Evolutionary conservation across 306 rosid species (phyloP), one percentile per base, ranked within the genome.

Genomic region (Luffa aegyptiaca): DNA sequence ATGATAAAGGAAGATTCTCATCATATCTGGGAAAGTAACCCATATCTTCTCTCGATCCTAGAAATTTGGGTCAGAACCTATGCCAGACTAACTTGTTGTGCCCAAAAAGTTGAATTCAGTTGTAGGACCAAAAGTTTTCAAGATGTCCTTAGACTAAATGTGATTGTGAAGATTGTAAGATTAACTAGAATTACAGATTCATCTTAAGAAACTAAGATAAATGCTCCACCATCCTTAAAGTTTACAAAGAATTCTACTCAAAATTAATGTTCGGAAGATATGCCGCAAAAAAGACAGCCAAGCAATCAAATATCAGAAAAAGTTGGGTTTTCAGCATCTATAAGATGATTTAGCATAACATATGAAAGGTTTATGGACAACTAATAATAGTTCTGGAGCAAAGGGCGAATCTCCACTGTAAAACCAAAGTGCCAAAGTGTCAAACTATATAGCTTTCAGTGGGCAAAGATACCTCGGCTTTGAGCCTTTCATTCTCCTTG

Each of bases 401-500:
- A 44, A 44, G 53, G 75, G 52, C 6, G 55, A 69, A 42, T 44
- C 55, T 44, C 18, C 53, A 69, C 55, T 41, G 9, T n/a, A 44
- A 18, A 69, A 63, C 44, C 53, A 69, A 69, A 31, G 36, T 65
- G 73, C 6, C 31, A 21, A 46, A 72, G 18, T 13, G 42, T 13
- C 59, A 49, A 73, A 48, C 61, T 49, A 49, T 46, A 46, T 72
- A 72, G 77, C 77, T 72, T 71, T 72, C 77, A 16, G 33, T 80
- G 12, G 66, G 74, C 11, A 46, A 48, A 69, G n/a, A 44, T 92
- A 95, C 99, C 97, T 93, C 92, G 44, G 93, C 84, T 86, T 93
- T 93, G 82, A 95, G 97, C 80, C 88, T 93, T 61, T 92, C 96
- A 88, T 95, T 91, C 84, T 95, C 97, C 86, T 90, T 90, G 75